Evolutionary conservation across 2,329 filamentous ascomycete species (phyloP).

Genomic region (Conoideocrella luteorostrata): DNA sequence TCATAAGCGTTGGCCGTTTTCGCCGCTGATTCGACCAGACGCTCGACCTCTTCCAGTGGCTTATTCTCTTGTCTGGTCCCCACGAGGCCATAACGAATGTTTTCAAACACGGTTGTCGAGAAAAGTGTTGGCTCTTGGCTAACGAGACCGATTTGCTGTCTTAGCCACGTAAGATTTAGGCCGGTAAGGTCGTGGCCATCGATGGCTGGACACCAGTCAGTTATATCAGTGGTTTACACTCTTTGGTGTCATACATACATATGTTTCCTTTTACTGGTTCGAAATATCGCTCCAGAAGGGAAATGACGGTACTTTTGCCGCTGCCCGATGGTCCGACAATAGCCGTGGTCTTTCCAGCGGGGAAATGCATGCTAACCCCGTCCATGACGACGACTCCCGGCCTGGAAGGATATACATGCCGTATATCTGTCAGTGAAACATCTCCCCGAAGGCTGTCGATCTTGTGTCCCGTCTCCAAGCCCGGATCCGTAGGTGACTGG

Average conservation of each 20-base stretch:
- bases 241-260: too few relatives aligned
- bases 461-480: background rate
- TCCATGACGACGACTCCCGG: constrained; percentile 52
- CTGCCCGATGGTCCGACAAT: constrained; percentile 65
- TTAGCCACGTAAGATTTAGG: constrained; percentile 39
- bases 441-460: constrained; percentile 20
- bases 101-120: constrained; percentile 21
- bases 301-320: constrained; percentile 65
- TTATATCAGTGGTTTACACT: too few relatives aligned
- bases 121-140: constrained; percentile 21
- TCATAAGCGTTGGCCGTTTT: too few relatives aligned
- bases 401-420: constrained; percentile 60
- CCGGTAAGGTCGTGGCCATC: constrained; percentile 30
- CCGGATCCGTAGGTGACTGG: background rate
- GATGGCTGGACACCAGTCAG: too few relatives aligned
- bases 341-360: constrained; percentile 56
- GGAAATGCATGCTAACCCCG: constrained; percentile 45
- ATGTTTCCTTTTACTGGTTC: constrained; percentile 25
- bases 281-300: constrained; percentile 62
- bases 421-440: constrained; percentile 48
- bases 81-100: constrained; percentile 17
- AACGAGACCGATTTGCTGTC: constrained; percentile 39
- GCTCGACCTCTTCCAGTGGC: too few relatives aligned
- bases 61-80: too few relatives aligned
- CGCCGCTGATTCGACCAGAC: too few relatives aligned